Conservation (phyloP, 176 grass and related monocot genomes). For the Avena eriantha region DNA sequence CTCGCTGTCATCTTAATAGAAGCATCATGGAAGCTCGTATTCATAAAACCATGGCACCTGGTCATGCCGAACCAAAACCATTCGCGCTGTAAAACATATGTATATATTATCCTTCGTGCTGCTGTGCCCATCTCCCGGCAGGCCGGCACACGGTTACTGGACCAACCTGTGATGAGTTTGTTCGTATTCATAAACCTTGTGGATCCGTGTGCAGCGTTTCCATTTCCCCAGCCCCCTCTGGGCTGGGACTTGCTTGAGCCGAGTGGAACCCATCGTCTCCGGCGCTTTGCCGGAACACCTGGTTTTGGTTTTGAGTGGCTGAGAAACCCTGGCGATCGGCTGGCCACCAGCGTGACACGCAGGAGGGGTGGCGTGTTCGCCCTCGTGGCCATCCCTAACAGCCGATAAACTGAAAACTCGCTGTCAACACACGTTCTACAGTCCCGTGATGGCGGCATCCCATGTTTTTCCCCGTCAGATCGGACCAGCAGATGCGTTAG, state of each 20-base stretch:
- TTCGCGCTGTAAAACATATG: background rate
- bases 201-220: too few species aligned
- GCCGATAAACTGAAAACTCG: background rate
- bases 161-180: background rate
- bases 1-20: background rate
- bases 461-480: background rate
- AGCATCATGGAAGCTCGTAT: background rate
- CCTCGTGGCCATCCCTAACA: slow-evolving; percentile 20
- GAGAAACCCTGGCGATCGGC: background rate
- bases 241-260: background rate
- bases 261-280: background rate
- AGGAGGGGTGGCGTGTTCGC: slow-evolving; percentile 13
- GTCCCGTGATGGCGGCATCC: slow-evolving; percentile 24
- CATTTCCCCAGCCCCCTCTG: too few species aligned
- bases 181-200: background rate
- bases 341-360: slow-evolving; percentile 25
- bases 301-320: background rate
- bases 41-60: background rate
- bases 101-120: slow-evolving; percentile 1
- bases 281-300: background rate
- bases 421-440: slow-evolving; percentile 40
- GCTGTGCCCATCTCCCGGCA: background rate
- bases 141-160: background rate
- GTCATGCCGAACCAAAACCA: slow-evolving; percentile 17
- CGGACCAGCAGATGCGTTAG: background rate